Evolutionary conservation across 2,329 filamentous ascomycete genomes (phyloP), one percentile per base, ranked within the genome.

Genomic region (Tetracladium maxilliforme): DNA sequence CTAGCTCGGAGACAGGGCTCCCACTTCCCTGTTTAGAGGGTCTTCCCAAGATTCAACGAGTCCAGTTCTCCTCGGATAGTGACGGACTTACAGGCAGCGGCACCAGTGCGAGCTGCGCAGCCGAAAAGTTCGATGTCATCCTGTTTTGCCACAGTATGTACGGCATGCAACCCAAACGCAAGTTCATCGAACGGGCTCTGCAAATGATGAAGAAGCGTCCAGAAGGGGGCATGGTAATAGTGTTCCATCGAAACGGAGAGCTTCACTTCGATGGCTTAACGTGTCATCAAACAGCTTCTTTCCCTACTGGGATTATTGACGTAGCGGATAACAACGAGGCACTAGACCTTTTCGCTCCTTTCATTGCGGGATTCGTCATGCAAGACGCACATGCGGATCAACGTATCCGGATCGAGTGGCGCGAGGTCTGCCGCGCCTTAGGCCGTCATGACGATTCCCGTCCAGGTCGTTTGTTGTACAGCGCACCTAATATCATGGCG

Each of bases 101-200:
- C 28, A 39, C 23, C 26, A 28, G 28, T 25, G 39, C 27, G 8
- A 35, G 20, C 16, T 32, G 42, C 27, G 16, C 24, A 2, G 35
- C 45, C 16, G 40, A 52, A 13, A 56, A 48, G 30, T 74, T 58
- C 36, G 57, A 75, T 33, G 9, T 72, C 20, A 41, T 75, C 11
- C 37, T 76, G 5, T 70, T 75, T 43, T 74, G 67, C 34, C 68
- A 74, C 40, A 71, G 70, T 46, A 59, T 74, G 58, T 72, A 74
- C 33, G 65, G 64, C 30, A 63, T 74, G 58, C 51, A 49, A 1
- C 51, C 52, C 3, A 62, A 65, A 33, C 36, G 32, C n/a, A 39
- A 10, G 3, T 55, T 52, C 30, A 56, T 75, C 32, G 39, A 58
- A 38, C 35, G 31, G 11, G 55, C 61, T 3, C 38, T 74, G 6